Base-by-base conservation (phyloP, 139 green algal species). In the Zygnema circumcarinatum region DNA sequence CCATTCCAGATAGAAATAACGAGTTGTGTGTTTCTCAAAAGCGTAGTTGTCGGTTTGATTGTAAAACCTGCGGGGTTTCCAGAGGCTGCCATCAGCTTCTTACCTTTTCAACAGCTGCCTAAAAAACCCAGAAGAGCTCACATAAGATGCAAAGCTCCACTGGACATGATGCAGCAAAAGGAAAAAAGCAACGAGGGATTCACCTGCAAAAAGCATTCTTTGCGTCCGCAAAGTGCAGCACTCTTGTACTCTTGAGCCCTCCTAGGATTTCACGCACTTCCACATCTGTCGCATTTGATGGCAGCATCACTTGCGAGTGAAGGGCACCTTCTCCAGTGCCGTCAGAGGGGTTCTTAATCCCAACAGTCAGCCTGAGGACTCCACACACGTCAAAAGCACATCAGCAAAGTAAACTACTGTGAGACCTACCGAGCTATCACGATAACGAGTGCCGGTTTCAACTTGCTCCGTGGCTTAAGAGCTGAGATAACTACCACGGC, bases 121-220 rank as follows among this genome's bases (percentile, higher is more conserved):
- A 20, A 21, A 20, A 20, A 20, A 79, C 33, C 72, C 20, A 21
- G 72, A 32, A 79, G 16, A 20, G 21, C 16, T 79, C 21, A 79
- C 33, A 22, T 79, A 21, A 36, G 33, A 79, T 79, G 72, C 20
- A 21, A 47, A 47, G 72, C 54, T 79, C 72, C 22, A 16, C 21
- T 79, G 72, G 33, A 36, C 40, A 20, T 16, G 16, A 79, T 20
- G 40, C 16, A 21, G 21, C 22, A 36, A 35, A 35, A 16, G 29
- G 22, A 20, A 20, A 47, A 16, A 79, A 79, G 72, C 72, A 79
- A 20, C 38, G 29, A 53, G 7, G 38, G 32, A 78, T 52, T 35
- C 7, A 40, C 80, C 52, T 86, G 80, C 40, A 86, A 81, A 86
- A 86, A 32, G 80, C 36, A n/a, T 83, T 31, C 62, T 81, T 40